Evolutionary conservation across 1,284 basidiomycete genomes (phyloP).

Genomic region (Cutaneotrichosporon sp.): DNA sequence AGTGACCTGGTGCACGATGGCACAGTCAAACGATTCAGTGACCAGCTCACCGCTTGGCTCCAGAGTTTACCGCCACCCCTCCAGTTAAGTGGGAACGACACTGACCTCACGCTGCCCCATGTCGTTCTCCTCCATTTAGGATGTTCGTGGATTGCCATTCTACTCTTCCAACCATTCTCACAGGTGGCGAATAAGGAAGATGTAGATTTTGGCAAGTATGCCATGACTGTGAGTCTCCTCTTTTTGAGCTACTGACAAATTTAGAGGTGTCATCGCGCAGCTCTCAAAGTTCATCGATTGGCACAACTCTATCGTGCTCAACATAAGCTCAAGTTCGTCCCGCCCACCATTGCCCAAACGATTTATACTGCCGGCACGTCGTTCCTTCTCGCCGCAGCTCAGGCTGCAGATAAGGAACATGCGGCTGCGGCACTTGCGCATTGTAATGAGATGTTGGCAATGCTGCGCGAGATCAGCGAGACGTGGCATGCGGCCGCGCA

Average conservation of each 20-base stretch:
- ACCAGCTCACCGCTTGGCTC: constrained; percentile 62
- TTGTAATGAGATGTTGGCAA: constrained; percentile 12
- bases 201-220: constrained; percentile 16
- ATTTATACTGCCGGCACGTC: constrained; percentile 66
- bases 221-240: constrained; percentile 16
- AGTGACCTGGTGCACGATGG: constrained; percentile 15
- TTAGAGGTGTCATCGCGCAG: constrained; percentile 62
- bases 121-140: constrained; percentile 64
- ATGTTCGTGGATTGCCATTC: constrained; percentile 65
- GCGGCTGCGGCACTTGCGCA: constrained; percentile 8
- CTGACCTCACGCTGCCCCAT: constrained; percentile 60
- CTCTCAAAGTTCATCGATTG: constrained; percentile 64
- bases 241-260: background rate
- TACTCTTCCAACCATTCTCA: constrained; percentile 64
- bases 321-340: constrained; percentile 64
- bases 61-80: constrained; percentile 58
- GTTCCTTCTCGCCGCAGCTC: constrained; percentile 22
- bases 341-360: constrained; percentile 64
- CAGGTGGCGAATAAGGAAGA: constrained; percentile 12
- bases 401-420: constrained; percentile 10
- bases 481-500: constrained; percentile 20
- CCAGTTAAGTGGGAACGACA: constrained; percentile 56
- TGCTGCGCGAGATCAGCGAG: constrained; percentile 16
- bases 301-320: constrained; percentile 60
- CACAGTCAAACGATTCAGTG: constrained; percentile 15